These are phyloP conservation scores for Thecaphora frezii DNA, from an alignment of 1,284 basidiomycete genomes.

Conservation along the genomic window DNA sequence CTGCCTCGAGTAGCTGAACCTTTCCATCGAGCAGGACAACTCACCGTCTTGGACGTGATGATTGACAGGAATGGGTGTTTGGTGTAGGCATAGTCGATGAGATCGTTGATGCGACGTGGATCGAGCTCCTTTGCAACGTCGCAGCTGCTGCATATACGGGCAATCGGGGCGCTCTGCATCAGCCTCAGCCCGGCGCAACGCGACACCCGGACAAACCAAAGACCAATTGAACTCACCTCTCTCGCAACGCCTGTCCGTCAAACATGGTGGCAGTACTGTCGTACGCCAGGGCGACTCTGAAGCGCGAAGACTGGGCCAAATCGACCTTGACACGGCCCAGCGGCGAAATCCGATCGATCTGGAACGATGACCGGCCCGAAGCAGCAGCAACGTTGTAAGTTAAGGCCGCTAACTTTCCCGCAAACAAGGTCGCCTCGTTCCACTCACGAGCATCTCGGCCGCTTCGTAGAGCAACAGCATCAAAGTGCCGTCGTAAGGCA, in stretches of 20 bases:
- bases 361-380: no score
- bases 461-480: not conserved
- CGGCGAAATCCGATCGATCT: not conserved
- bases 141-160: not conserved
- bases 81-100: conserved; percentile 14
- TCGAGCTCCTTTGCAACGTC: not conserved
- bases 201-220: no score
- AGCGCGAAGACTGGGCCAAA: not conserved
- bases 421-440: no score
- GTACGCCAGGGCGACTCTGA: not conserved
- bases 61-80: conserved; percentile 23
- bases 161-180: no score
- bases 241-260: no score
- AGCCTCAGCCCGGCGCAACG: no score
- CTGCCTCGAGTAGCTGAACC: no score
- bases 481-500: not conserved
- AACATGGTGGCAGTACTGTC: not conserved
- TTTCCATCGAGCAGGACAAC: no score
- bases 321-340: not conserved
- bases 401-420: no score
- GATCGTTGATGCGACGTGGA: not conserved
- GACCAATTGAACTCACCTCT: no score
- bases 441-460: not conserved
- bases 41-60: conserved; percentile 20
- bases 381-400: no score